phyloP scores from a whole-genome alignment of 2,329 filamentous ascomycete species.

The Phyllosticta citribraziliensis region DNA sequence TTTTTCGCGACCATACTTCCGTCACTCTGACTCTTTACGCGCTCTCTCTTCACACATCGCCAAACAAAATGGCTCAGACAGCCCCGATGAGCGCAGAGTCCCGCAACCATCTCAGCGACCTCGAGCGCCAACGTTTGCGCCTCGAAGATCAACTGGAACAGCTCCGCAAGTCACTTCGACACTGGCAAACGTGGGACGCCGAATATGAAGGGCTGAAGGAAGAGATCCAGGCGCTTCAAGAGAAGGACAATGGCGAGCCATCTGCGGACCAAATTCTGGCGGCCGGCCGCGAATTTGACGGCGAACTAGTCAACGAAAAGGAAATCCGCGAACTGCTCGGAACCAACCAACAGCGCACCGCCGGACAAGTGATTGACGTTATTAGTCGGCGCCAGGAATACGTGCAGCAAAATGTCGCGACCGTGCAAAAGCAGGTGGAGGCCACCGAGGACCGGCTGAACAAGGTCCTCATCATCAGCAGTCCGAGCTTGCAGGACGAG shows the following conservation, averaged over 20 bases:
- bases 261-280: constrained; percentile 23
- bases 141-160: constrained; percentile 68
- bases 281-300: constrained; percentile 51
- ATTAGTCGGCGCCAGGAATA: constrained; percentile 78
- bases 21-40: neutral
- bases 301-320: constrained; percentile 53
- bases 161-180: constrained; percentile 64
- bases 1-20: neutral
- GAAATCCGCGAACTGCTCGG: constrained; percentile 48
- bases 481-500: constrained; percentile 54
- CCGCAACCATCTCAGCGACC: constrained; percentile 49
- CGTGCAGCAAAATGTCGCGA: constrained; percentile 69
- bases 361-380: constrained; percentile 55
- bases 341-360: constrained; percentile 38
- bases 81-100: constrained; percentile 6
- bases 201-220: constrained; percentile 88
- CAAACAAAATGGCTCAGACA: neutral
- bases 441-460: constrained; percentile 60
- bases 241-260: constrained; percentile 8
- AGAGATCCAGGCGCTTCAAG: constrained; percentile 53
- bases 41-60: neutral
- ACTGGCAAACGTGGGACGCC: constrained; percentile 85
- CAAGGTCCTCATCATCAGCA: constrained; percentile 49
- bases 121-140: constrained; percentile 64
- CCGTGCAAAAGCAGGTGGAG: constrained; percentile 63